phyloP scores from a whole-genome alignment of 441 rosid genomes.

The Hura crepitans region DNA sequence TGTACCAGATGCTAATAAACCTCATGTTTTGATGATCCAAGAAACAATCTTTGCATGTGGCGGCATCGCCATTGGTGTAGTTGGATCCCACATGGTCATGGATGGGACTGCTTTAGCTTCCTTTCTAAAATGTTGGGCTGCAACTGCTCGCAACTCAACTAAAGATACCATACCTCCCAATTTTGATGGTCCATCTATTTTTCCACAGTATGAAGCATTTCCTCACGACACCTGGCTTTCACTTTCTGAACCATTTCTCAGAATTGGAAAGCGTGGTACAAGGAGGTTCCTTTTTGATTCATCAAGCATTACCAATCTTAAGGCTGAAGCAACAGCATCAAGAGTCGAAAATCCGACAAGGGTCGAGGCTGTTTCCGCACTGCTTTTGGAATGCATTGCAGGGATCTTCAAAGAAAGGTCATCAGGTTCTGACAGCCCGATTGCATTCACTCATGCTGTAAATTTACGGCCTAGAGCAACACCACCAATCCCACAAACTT shows the following conservation, averaged over 20 bases:
- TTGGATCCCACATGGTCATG: constrained; percentile 26
- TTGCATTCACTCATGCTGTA: constrained; percentile 16
- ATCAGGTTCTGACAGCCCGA: constrained; percentile 15
- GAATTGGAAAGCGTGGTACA: background rate
- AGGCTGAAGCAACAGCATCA: background rate
- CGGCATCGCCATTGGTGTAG: constrained; percentile 23
- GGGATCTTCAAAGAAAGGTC: background rate
- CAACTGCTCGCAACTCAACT: constrained; percentile 13
- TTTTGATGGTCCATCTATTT: constrained; percentile 18
- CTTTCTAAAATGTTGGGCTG: constrained; percentile 31
- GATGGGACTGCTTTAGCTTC: constrained; percentile 23
- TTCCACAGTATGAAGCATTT: constrained; percentile 16
- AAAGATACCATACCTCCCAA: background rate
- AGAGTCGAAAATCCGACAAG: constrained; percentile 2
- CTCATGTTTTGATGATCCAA: constrained; percentile 2
- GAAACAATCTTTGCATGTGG: constrained; percentile 31
- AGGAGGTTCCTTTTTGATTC: constrained; percentile 21
- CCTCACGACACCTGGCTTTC: background rate
- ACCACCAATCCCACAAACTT: constrained; percentile 18
- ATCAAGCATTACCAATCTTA: constrained; percentile 11
- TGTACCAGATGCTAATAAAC: background rate
- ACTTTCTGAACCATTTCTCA: background rate
- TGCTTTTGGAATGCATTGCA: constrained; percentile 10
- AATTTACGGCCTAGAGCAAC: constrained; percentile 20
- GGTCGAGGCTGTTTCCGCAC: constrained; percentile 23